Evolutionary conservation across 495 filamentous ascomycete genomes (phyloP), one percentile per base, ranked within the genome.

Genomic region (Neurospora cerealis): DNA sequence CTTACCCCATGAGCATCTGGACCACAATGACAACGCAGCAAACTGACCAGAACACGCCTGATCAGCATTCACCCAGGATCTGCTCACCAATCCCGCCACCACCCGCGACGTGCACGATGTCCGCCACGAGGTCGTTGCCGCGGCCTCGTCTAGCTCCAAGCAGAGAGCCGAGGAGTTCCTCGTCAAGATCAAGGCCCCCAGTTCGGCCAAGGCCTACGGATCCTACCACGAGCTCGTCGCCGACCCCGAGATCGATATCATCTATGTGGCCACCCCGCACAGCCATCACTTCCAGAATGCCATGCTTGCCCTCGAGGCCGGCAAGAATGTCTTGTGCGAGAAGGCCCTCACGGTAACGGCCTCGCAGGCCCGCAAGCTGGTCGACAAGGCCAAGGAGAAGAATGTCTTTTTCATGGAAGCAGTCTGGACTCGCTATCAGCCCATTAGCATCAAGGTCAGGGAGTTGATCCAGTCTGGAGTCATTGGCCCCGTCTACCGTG

Each of bases 391-490:
- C 0, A 87, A 84, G 77, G 84, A 88, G 77, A 97, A 96, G 87
- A 88, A 89, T n/a, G 78, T 97, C 28, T 97, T 98, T 84, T 81
- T 98, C 44, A 97, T 97, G 93, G 95, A 98, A 85, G 95, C 95
- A 21, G 93, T 98, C 15, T 98, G 96, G 95, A 98, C 95, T 46
- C 85, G 95, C 32, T 96, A 92, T 80, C 96, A 97, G 85, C 95
- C 95, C 2, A 80, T 95, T 5, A 91, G 89, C 75, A 88, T 92
- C 72, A 89, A 95, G 81, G 83, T 97, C 28, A 82, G 93, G 46
- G 86, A 93, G 71, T 77, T 93, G 77, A 90, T 96, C 72, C 82
- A 85, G 71, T 83, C 86, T 2, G 91, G 92, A 2, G 86, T 84
- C 72, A 91, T 98, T 75, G 95, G 95, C 9, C 88, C 89, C 60